phyloP scores from a whole-genome alignment of 495 filamentous ascomycete species.

The Neurospora sp. region DNA sequence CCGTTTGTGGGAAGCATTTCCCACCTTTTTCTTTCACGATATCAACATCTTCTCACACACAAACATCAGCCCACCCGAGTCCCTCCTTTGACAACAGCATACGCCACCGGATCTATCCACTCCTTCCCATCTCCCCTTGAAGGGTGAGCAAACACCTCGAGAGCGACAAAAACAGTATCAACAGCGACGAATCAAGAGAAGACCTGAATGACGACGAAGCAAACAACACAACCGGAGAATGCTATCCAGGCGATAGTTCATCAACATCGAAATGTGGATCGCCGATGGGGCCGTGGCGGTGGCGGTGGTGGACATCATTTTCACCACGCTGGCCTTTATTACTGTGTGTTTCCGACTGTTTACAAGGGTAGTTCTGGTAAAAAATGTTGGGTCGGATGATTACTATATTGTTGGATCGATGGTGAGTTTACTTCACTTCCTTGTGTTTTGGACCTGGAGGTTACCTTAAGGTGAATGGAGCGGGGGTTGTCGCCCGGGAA shows the following conservation, averaged over 20 bases:
- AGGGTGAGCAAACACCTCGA: background rate
- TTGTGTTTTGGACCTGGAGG: background rate
- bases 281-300: slow-evolving; percentile 8
- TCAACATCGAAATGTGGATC: slow-evolving; percentile 8
- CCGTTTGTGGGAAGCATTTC: background rate
- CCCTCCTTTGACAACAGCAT: background rate
- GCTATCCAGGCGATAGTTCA: background rate
- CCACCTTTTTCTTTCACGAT: background rate
- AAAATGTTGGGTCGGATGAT: slow-evolving; percentile 15
- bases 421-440: background rate
- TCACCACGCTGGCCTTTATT: slow-evolving; percentile 15
- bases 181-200: background rate
- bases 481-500: background rate
- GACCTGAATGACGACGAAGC: background rate
- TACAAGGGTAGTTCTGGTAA: slow-evolving; percentile 11
- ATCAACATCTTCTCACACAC: no score
- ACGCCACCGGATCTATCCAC: background rate
- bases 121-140: background rate
- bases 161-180: background rate
- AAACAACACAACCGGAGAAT: background rate
- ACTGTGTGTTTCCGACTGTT: slow-evolving; percentile 8
- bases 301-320: slow-evolving; percentile 8
- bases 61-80: background rate
- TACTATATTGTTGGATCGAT: slow-evolving; percentile 8
- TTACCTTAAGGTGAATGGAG: background rate